Conservation (phyloP, 768 basidiomycete genomes). For the Tulasnella sp. region DNA sequence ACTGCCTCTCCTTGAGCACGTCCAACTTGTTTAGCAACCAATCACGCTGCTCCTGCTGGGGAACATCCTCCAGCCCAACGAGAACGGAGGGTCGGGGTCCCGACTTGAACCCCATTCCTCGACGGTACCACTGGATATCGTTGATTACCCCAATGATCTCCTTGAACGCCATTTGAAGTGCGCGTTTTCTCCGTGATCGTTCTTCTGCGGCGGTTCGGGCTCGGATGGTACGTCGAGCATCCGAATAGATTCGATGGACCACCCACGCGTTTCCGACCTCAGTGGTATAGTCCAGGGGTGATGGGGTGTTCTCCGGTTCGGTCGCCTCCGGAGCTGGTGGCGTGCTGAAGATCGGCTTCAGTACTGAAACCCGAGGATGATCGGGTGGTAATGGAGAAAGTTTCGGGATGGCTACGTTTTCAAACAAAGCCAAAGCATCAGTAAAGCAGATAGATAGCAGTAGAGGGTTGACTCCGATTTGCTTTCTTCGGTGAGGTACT, state of each 20-base stretch:
- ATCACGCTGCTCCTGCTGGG: neutral
- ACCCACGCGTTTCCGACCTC: neutral
- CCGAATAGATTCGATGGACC: neutral
- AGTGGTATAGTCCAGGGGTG: neutral
- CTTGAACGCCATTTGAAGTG: neutral
- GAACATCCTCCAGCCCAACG: neutral
- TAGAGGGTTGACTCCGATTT: no score
- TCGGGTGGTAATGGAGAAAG: no score
- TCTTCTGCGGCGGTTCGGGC: neutral
- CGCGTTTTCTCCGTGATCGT: neutral
- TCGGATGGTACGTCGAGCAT: neutral
- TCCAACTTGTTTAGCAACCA: neutral
- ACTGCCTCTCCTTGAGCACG: neutral
- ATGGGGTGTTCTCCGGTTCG: neutral
- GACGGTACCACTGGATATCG: neutral
- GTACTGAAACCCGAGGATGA: neutral
- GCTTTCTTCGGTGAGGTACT: no score
- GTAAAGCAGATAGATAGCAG: no score
- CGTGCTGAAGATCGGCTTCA: neutral
- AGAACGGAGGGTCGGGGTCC: neutral
- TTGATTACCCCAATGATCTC: neutral
- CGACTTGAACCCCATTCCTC: neutral
- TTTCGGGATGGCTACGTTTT: no score
- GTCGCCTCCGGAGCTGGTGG: neutral
- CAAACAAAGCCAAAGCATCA: no score